Evolutionary conservation across 108 stramenopile species (phyloP).

Genomic region (Cyclotella kingstonii): DNA sequence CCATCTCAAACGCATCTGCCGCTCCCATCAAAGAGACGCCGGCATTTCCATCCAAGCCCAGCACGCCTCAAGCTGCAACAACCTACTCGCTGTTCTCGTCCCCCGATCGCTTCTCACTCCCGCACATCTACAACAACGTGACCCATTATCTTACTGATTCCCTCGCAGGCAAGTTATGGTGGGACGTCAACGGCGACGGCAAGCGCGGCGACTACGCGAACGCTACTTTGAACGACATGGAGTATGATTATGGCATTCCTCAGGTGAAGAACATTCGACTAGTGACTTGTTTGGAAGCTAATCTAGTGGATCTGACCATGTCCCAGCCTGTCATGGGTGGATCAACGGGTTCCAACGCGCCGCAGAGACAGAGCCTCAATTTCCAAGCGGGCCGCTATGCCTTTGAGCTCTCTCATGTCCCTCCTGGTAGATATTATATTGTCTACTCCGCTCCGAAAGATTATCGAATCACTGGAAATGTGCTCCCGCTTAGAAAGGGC

Average conservation of each 20-base stretch:
- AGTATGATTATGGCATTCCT: conserved; percentile 20
- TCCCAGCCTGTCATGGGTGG: background rate
- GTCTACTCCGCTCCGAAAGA: conserved; percentile 12
- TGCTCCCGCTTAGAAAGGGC: conserved; percentile 6
- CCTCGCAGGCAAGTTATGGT: conserved; percentile 17
- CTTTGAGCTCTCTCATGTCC: conserved; percentile 2
- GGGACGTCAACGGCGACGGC: conserved; percentile 24
- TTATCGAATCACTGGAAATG: conserved; percentile 15
- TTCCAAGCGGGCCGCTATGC: conserved; percentile 6
- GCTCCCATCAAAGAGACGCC: background rate
- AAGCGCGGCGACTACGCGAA: conserved; percentile 14
- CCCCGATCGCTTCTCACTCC: background rate
- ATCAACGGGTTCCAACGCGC: background rate
- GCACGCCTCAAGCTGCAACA: conserved; percentile 8
- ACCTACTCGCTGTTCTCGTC: conserved; percentile 10
- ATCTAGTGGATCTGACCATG: background rate
- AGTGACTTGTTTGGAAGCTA: conserved; percentile 11
- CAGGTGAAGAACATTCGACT: conserved; percentile 8
- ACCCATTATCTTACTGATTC: conserved; percentile 12
- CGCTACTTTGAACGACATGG: conserved; percentile 19
- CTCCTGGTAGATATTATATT: conserved; percentile 35
- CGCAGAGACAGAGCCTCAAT: background rate
- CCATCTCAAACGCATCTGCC: too few relatives aligned
- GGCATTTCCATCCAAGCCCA: conserved; percentile 2
- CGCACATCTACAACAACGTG: background rate